Conservation (phyloP, 2,329 filamentous ascomycete genomes). For the Onygena corvina region DNA sequence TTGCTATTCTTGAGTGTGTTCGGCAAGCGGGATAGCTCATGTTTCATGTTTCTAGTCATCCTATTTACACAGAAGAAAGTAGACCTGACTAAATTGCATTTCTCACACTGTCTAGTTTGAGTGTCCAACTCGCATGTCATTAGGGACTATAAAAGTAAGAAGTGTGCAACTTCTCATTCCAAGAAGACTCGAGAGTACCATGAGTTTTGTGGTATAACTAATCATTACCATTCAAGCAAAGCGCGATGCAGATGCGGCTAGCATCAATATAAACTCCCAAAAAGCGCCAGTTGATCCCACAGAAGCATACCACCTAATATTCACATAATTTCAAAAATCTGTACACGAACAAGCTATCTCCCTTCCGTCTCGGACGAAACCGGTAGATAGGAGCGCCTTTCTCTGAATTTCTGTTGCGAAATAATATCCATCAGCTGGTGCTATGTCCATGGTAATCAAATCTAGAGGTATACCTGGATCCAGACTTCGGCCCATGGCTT, state of each 20-base stretch:
- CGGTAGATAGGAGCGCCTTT: slow-evolving; percentile 3
- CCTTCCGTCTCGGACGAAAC: slow-evolving; percentile 1
- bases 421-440: neutral
- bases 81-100: too few species aligned
- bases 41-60: too few species aligned
- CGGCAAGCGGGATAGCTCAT: too few species aligned
- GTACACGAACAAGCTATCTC: neutral
- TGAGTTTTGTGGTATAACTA: neutral
- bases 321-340: slow-evolving; percentile 5
- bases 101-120: too few species aligned
- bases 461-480: slow-evolving; percentile 35
- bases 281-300: neutral
- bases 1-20: too few species aligned
- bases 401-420: neutral
- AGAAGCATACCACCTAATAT: slow-evolving; percentile 1
- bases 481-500: slow-evolving; percentile 49
- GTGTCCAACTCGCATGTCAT: too few species aligned
- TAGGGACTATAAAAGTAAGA: too few species aligned
- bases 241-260: neutral
- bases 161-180: too few species aligned
- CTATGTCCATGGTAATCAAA: too few species aligned
- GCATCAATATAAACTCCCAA: neutral
- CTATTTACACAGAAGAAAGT: too few species aligned
- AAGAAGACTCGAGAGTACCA: too few species aligned
- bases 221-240: neutral